phyloP scores from a whole-genome alignment of 148 eudicot genomes.

The Rhododendron ferrugineum region DNA sequence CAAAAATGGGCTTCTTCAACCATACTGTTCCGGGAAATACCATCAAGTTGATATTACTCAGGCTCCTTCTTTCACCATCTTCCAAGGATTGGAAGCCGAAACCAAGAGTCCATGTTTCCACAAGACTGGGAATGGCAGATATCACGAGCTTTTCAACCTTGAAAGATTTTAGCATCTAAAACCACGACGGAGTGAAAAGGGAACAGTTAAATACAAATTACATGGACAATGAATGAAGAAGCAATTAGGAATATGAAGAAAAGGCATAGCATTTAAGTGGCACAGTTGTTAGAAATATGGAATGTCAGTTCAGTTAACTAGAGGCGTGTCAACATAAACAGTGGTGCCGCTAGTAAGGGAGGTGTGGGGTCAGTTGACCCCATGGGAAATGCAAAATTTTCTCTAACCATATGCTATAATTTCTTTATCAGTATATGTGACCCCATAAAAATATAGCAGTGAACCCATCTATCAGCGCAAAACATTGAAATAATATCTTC shows the following conservation, averaged over 20 bases:
- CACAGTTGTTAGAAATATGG: not conserved
- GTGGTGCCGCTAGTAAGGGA: not conserved
- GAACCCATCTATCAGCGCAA: not conserved
- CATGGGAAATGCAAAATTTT: not conserved
- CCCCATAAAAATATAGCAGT: not conserved
- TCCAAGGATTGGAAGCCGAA: conserved; percentile 79
- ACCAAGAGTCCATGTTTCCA: conserved; percentile 86
- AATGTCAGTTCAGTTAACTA: not conserved
- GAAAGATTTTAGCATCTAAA: conserved; percentile 73
- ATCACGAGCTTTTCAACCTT: conserved; percentile 84
- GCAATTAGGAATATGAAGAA: not conserved
- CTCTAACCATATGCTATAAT: not conserved
- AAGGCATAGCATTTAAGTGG: not conserved
- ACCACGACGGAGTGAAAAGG: conserved; percentile 9
- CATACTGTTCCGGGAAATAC: conserved; percentile 89
- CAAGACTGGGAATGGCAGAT: conserved; percentile 74
- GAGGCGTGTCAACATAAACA: not conserved
- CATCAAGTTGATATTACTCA: conserved; percentile 72
- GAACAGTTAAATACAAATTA: not conserved
- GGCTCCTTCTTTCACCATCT: conserved; percentile 57
- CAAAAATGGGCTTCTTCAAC: conserved; percentile 65
- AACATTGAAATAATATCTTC: not conserved
- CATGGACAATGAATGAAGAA: not conserved
- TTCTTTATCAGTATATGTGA: not conserved
- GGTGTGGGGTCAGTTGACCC: not conserved